phyloP scores from a whole-genome alignment of 768 basidiomycete genomes.

The Piloderma croceum region DNA sequence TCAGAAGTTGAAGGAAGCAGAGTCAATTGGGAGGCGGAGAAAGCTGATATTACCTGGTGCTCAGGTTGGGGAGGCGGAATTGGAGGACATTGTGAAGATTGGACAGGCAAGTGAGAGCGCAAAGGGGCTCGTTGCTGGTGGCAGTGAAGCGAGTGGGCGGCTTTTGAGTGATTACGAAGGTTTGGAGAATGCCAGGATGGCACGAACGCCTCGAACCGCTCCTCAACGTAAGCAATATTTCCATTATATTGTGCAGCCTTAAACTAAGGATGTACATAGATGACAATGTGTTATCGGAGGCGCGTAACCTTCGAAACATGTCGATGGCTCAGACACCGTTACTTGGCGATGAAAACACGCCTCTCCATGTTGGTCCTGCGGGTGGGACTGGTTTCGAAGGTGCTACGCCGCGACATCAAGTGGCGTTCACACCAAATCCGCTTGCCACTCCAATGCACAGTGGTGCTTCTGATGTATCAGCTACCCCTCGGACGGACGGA shows the following conservation, averaged over 20 bases:
- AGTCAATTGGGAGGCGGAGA: conserved; percentile 84
- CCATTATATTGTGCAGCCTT: conserved; percentile 5
- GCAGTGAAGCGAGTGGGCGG: conserved; percentile 78
- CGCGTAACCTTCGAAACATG: conserved; percentile 93
- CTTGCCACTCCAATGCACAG: conserved; percentile 76
- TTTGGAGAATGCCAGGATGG: conserved; percentile 82
- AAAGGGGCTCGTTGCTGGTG: conserved; percentile 75
- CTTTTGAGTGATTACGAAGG: conserved; percentile 91
- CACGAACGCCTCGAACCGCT: conserved; percentile 89
- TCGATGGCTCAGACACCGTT: conserved; percentile 88
- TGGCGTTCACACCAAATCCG: conserved; percentile 93
- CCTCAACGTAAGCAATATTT: conserved; percentile 69
- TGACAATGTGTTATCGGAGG: conserved; percentile 92
- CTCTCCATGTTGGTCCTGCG: conserved; percentile 66
- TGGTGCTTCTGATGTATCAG: conserved; percentile 40
- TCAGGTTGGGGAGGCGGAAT: conserved; percentile 89
- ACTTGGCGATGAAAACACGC: conserved; percentile 96
- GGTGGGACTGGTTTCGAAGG: conserved; percentile 91
- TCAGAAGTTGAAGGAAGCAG: conserved; percentile 95
- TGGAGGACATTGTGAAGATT: conserved; percentile 99
- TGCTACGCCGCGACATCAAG: conserved; percentile 88
- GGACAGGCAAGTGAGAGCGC: conserved; percentile 89
- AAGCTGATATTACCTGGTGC: conserved; percentile 81
- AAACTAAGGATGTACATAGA: conserved; percentile 49
- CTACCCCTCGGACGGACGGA: conserved; percentile 45